Evolutionary conservation across 495 filamentous ascomycete genomes (phyloP).

Genomic region (Melanomma pulvis-pyrius): DNA sequence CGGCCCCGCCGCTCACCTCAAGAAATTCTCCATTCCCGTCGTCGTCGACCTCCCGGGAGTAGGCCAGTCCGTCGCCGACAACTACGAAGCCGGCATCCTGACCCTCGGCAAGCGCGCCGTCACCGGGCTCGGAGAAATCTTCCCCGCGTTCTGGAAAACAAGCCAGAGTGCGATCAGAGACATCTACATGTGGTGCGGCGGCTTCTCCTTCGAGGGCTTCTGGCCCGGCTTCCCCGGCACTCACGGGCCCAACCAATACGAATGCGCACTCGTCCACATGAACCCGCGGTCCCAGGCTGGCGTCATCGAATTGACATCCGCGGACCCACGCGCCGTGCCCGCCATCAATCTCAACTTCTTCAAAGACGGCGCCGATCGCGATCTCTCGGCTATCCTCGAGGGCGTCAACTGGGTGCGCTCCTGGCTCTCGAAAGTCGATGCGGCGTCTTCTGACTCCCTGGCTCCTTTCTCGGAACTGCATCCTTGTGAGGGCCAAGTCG

Average conservation of each 20-base stretch:
- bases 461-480: conserved; percentile 32
- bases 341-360: conserved; percentile 35
- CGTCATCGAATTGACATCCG: conserved; percentile 18
- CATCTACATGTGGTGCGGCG: conserved; percentile 38
- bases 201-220: conserved; percentile 34
- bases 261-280: conserved; percentile 35
- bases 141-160: conserved; percentile 33
- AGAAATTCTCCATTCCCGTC: conserved; percentile 32
- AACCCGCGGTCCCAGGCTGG: conserved; percentile 33
- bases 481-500: conserved; percentile 26
- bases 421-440: conserved; percentile 23
- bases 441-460: conserved; percentile 2
- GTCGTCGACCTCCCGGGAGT: conserved; percentile 33
- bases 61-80: conserved; percentile 34
- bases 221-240: conserved; percentile 26
- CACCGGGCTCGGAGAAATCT: conserved; percentile 19
- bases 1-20: conserved; percentile 27
- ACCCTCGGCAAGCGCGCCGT: conserved; percentile 15
- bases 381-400: conserved; percentile 28
- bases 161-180: conserved; percentile 21
- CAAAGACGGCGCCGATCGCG: conserved; percentile 21
- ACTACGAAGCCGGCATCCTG: conserved; percentile 35
- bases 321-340: conserved; percentile 31
- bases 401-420: conserved; percentile 31
- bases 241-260: conserved; percentile 30